phyloP scores from a whole-genome alignment of 257 asterid genomes.

The Thymus quinquecostatus region DNA sequence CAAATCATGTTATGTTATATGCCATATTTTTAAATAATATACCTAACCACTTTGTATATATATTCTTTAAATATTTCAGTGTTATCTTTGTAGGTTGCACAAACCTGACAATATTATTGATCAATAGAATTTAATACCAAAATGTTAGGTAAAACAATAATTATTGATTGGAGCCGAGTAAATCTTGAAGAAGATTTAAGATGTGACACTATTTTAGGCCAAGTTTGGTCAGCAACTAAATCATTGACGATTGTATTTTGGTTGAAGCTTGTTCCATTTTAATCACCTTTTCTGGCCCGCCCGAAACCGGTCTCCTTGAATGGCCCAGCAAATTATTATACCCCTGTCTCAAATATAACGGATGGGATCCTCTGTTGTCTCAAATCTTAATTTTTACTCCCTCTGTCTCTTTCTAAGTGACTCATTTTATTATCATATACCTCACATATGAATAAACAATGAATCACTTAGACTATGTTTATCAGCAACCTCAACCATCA shows the following conservation, averaged over 20 bases:
- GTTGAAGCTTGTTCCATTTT: not conserved
- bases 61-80: not conserved
- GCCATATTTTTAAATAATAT: not conserved
- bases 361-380: no score
- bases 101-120: constrained; percentile 12
- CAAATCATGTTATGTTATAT: no score
- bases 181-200: constrained; percentile 3
- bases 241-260: not conserved
- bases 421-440: no score
- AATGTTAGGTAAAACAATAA: not conserved
- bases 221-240: constrained; percentile 4
- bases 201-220: constrained; percentile 6
- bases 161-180: not conserved
- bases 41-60: not conserved
- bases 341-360: no score
- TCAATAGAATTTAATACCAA: constrained; percentile 10
- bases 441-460: no score
- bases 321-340: not conserved
- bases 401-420: no score
- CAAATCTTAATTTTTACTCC: no score
- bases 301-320: not conserved
- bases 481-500: no score
- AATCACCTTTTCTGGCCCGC: not conserved
- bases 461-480: no score
- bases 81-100: constrained; percentile 2